These are phyloP conservation scores for Neurospora hispaniola DNA, from an alignment of 495 filamentous ascomycete genomes.

Conservation along the genomic window DNA sequence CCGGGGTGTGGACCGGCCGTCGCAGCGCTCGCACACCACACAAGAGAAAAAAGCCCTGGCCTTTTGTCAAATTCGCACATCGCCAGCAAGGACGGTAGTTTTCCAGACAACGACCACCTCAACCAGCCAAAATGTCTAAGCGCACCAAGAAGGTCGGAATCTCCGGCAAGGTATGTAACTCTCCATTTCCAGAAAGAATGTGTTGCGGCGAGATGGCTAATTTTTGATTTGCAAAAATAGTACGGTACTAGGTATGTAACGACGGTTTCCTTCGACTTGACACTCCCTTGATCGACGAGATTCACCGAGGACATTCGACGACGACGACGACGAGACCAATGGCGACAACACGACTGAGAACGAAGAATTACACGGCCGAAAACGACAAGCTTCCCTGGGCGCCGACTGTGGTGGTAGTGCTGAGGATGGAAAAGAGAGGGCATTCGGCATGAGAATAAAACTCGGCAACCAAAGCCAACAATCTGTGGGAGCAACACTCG, in stretches of 20 bases:
- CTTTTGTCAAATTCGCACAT: conserved; percentile 22
- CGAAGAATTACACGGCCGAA: background rate
- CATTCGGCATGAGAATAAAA: background rate
- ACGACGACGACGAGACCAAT: background rate
- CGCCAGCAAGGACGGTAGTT: conserved; percentile 14
- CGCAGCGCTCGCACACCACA: conserved; percentile 3
- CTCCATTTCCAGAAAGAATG: background rate
- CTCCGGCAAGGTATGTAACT: conserved; percentile 42
- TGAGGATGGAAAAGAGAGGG: background rate
- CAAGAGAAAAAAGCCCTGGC: conserved; percentile 21
- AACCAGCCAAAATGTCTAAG: conserved; percentile 77
- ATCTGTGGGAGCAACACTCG: background rate
- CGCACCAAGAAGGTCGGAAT: conserved; percentile 96
- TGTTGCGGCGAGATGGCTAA: background rate
- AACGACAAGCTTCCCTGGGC: background rate
- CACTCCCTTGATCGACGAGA: background rate
- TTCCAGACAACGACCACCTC: conserved; percentile 14
- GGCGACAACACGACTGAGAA: background rate
- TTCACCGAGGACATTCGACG: background rate
- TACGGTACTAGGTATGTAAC: conserved; percentile 48
- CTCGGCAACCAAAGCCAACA: background rate
- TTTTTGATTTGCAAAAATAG: conserved; percentile 22
- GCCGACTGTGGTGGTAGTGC: background rate
- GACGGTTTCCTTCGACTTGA: conserved; percentile 5
- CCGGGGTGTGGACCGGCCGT: background rate